Base-by-base conservation (phyloP, 345 rosid genomes). In the Euphorbia pulcherrima region DNA sequence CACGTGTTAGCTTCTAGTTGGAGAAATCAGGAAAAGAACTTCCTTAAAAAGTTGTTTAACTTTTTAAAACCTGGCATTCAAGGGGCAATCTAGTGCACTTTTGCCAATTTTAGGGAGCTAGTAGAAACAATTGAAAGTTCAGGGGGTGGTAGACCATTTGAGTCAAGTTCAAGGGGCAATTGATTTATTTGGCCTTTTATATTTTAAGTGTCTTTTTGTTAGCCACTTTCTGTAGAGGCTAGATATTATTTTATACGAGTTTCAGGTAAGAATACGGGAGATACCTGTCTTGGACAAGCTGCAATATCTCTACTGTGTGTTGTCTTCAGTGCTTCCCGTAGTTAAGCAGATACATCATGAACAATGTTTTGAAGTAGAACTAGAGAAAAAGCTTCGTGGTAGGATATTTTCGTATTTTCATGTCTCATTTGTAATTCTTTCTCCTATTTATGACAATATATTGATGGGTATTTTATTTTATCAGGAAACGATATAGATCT, bases 271-370 rank as follows among this genome's bases (percentile, higher is more conserved):
- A 77, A 88, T 95, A 76, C 77, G 84, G 75, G 93, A 85, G 65
- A 83, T 90, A 76, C 87, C 96, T 21, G 86, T 90, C 71, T 74
- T 95, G 63, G 93, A 95, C 71, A 95, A 88, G 80, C 79, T 92
- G 84, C 87, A 83, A 77, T 86, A 92, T 84, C 92, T 88, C 23
- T 79, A 86, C 76, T 71, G 86, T 75, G 82, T 95, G 68, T 72
- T 95, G 54, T 87, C 97, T 67, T 83, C 96, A 8, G 96, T 95
- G 77, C 97, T 88, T 79, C 96, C 97, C 60, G 85, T 92, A 69
- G 83, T 92, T 72, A 85, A 85, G 82, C 88, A 82, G 85, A 92
- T 95, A 79, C 97, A 95, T 78, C 72, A 77, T 59, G 90, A 85
- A 59, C 99, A 95, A 68, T 88, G 90, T 75, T 80, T 69, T 24